Evolutionary conservation across 176 grass and related monocot genomes (phyloP), one percentile per base, ranked within the genome.

Genomic region (Musa beccarii): DNA sequence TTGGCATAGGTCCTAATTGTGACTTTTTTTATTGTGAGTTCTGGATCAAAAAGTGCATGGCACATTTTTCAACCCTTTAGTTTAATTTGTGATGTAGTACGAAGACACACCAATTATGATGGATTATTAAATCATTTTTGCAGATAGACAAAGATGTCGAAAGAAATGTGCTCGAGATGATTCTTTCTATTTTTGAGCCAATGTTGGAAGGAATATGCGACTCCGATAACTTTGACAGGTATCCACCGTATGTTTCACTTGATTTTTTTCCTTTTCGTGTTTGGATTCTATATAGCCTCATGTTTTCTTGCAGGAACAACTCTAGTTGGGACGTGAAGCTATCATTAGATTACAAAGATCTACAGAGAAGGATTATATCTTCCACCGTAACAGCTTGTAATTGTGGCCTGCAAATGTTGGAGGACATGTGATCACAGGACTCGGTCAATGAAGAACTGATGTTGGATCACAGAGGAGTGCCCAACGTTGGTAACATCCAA

Each of bases 131-230:
- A 21, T 66, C 61, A 15, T 53, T 59, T 59, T 84, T 17, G 74
- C n/a, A 63, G 59, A 63, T 90, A 83, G 68, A 76, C 22, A 81
- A 81, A 83, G 85, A 96, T 51, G 81, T 78, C 79, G 94, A 98
- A 68, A 91, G 66, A 82, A 67, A 79, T 72, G 78, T 93, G 80
- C 76, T 93, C 15, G 84, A 91, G 86, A 93, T 80, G 16, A 75
- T 91, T 28, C 1, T 93, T 51, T 89, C 90, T 75, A 93, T 98
- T 84, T 93, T 93, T 76, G 82, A 68, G 79, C 94, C 90, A 21
- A 91, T 98, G 88, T 80, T 93, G 66, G 86, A 98, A 83, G 88
- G 59, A 62, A 86, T 98, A 56, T 72, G 63, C 10, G 59, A 80
- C 57, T 29, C 59, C 34, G 82, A 91, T 79, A 82, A 83, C 51